Conservation (phyloP, 208 protist species). For the Acanthamoeba triangularis region DNA sequence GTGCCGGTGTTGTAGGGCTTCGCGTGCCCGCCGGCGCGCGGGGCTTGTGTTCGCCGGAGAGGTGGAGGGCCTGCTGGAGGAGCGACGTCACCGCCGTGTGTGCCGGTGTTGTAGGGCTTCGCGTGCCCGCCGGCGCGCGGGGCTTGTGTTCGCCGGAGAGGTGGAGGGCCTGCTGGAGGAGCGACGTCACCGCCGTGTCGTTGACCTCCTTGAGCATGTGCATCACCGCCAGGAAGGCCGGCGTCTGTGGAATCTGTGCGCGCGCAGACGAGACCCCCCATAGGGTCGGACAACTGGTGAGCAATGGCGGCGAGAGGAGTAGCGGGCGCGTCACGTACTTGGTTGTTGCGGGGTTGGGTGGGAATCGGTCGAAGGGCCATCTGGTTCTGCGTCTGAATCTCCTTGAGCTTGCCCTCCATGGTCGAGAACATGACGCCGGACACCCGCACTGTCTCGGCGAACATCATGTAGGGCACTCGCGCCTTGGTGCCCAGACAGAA, state of each 20-base stretch:
- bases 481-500: conserved; percentile 61
- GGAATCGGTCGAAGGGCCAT: conserved; percentile 33
- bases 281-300: neutral
- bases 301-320: neutral
- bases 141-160: conserved; percentile 29
- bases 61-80: conserved; percentile 6
- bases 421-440: conserved; percentile 6
- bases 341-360: neutral
- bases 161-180: conserved; percentile 15
- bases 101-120: neutral
- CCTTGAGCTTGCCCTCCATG: conserved; percentile 24
- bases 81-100: neutral
- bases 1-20: neutral
- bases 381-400: conserved; percentile 18
- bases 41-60: conserved; percentile 25
- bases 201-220: conserved; percentile 34
- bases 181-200: neutral
- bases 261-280: too few species aligned
- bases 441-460: conserved; percentile 20
- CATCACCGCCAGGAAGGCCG: conserved; percentile 19
- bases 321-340: neutral
- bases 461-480: conserved; percentile 38
- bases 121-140: neutral
- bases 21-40: neutral
- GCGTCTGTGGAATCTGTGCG: neutral